Percentiles rank a stretch among this genome's conserved stretches.
phyloP scores from a whole-genome alignment of 208 protist genomes.

The Histomonas meleagridis region DNA sequence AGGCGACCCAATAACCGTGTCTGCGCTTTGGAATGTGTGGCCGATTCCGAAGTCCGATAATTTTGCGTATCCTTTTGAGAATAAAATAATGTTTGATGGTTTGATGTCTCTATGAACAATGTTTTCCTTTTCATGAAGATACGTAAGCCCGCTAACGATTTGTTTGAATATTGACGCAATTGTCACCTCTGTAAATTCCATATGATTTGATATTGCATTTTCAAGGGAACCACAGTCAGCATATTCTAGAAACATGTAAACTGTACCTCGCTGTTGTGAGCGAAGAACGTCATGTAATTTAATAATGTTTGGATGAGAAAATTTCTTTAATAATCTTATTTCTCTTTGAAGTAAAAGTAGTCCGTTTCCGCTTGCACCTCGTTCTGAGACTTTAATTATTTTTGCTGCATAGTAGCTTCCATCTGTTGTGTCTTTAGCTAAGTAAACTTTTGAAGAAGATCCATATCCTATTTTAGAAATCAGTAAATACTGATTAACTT shows the following conservation, averaged over 20 bases:
- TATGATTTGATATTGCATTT: not conserved
- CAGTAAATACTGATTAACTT: not conserved
- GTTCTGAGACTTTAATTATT: not conserved
- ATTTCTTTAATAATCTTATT: not conserved
- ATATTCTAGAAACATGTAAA: not conserved
- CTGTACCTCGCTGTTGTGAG: not conserved
- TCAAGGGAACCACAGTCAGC: not conserved
- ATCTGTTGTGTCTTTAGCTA: not conserved
- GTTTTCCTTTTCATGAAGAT: not conserved
- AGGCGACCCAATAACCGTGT: conserved; percentile 15
- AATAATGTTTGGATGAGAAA: not conserved
- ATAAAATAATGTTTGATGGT: conserved; percentile 6
- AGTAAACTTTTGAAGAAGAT: not conserved
- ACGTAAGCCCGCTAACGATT: not conserved
- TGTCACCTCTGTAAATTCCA: not conserved
- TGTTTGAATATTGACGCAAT: not conserved
- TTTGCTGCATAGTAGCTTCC: not conserved
- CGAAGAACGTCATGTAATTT: not conserved
- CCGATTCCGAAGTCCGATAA: conserved; percentile 23
- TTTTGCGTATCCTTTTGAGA: not conserved
- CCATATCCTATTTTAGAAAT: not conserved
- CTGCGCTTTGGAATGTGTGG: not conserved
- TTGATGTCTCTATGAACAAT: conserved; percentile 21
- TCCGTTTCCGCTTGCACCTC: not conserved
- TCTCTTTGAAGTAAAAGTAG: not conserved